Evolutionary conservation across 768 basidiomycete species (phyloP).

Genomic region (Lentinula boryana): DNA sequence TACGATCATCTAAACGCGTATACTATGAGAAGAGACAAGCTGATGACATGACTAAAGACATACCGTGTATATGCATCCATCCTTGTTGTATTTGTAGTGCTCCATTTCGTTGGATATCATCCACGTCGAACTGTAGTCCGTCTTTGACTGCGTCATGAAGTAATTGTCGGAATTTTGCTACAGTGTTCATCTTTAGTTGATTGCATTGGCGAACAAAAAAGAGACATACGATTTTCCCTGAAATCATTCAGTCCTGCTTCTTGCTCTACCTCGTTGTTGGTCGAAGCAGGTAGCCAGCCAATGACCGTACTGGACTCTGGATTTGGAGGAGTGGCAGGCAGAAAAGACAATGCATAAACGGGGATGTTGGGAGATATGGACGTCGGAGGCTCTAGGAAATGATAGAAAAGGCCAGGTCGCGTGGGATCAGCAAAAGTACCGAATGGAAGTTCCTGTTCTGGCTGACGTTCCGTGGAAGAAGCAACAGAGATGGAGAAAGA

Average conservation of each 20-base stretch:
- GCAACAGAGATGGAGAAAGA: background rate
- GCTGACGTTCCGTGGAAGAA: background rate
- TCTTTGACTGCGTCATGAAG: conserved; percentile 55
- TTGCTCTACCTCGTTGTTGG: conserved; percentile 19
- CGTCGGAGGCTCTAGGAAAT: conserved; percentile 49
- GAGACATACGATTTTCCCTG: conserved; percentile 56
- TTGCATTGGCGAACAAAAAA: background rate
- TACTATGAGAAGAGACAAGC: background rate
- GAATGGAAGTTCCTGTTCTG: background rate
- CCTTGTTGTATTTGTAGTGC: conserved; percentile 64
- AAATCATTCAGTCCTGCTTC: conserved; percentile 67
- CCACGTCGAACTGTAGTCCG: conserved; percentile 49
- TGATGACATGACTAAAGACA: background rate
- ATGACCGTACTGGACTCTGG: conserved; percentile 48
- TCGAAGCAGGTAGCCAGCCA: conserved; percentile 59
- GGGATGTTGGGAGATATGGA: conserved; percentile 37
- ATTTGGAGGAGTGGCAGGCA: conserved; percentile 36
- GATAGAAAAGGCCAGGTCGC: conserved; percentile 67
- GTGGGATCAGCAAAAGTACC: conserved; percentile 43
- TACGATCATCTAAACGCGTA: conserved; percentile 53
- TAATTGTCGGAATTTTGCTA: conserved; percentile 54
- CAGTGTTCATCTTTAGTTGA: background rate
- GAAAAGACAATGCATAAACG: conserved; percentile 64
- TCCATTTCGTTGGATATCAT: conserved; percentile 59
- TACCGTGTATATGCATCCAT: conserved; percentile 85